Conservation (phyloP, 441 rosid genomes). For the Bocquillonia castaneifolia region DNA sequence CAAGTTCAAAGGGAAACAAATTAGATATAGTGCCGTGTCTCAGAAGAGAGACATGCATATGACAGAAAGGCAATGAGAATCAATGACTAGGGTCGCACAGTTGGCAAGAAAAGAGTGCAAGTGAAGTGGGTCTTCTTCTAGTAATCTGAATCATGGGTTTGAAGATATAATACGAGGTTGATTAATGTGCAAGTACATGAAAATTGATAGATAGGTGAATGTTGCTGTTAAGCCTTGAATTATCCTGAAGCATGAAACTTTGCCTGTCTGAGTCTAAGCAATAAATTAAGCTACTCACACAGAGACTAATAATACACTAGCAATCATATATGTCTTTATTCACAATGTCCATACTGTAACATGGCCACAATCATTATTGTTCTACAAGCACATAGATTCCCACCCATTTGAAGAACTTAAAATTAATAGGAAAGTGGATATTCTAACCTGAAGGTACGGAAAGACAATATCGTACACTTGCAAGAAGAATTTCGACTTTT, state of each 20-base stretch:
- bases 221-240: neutral
- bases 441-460: constrained; percentile 68
- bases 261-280: neutral
- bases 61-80: neutral
- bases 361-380: constrained; percentile 1
- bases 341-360: neutral
- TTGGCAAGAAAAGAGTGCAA: neutral
- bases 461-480: constrained; percentile 43
- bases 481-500: constrained; percentile 44
- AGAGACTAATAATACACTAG: neutral
- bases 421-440: neutral
- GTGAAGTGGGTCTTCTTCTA: neutral
- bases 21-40: neutral
- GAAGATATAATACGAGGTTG: neutral
- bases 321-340: neutral
- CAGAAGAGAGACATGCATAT: neutral
- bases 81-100: neutral
- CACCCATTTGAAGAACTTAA: neutral
- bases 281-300: neutral
- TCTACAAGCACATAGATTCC: neutral
- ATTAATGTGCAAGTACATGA: neutral
- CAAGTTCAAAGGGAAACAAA: constrained; percentile 8
- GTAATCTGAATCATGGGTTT: neutral
- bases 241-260: neutral
- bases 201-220: neutral